Base-by-base conservation (phyloP, 352 stramenopile genomes). In the Phytophthora pistaciae region DNA sequence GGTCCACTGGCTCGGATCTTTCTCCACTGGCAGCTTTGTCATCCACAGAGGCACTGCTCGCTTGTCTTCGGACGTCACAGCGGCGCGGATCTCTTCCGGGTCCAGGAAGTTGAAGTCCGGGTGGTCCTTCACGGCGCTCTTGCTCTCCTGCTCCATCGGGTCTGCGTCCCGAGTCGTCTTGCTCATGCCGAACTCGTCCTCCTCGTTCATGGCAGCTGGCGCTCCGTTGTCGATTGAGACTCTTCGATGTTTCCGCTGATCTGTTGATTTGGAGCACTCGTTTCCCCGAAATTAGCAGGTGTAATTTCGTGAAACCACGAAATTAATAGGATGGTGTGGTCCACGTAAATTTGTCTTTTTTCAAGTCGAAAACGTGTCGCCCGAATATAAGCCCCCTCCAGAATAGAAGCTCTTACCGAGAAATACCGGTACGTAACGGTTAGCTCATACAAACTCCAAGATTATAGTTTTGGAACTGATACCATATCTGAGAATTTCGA, bases 181-280 rank as follows among this genome's bases (percentile, higher is more conserved):
- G 74, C 72, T 80, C 82, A 92, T 85, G 18, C 86, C 84, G 64
- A 92, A 94, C 70, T 94, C 86, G 49, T 94, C 84, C 54, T 92
- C 87, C 42, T 88, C 80, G 63, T 80, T 79, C 77, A 80, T 77
- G 1, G 50, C 50, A 18, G 49, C 49, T 38, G 3, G 31, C 31
- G 31, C 9, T 11, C 31, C 31, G 8, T 38, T 38, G 31, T 38
- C 8, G 27, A 31, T n/a, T 38, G 50, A 56, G n/a, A 25, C 21
- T 57, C 49, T 56, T 38, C 25, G 50, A 38, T 21, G 50, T 38
- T 33, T 54, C 21, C 7, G 18, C 44, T 5, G 18, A 52, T n/a
- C 10, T 11, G 44, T 6, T 16, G 18, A 20, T 50, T 18, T 13
- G 3, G 44, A 52, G 44, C 20, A 27, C 25, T 27, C 25, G 25